Base-by-base conservation (phyloP, 768 basidiomycete species). In the Roridomyces roridus region DNA sequence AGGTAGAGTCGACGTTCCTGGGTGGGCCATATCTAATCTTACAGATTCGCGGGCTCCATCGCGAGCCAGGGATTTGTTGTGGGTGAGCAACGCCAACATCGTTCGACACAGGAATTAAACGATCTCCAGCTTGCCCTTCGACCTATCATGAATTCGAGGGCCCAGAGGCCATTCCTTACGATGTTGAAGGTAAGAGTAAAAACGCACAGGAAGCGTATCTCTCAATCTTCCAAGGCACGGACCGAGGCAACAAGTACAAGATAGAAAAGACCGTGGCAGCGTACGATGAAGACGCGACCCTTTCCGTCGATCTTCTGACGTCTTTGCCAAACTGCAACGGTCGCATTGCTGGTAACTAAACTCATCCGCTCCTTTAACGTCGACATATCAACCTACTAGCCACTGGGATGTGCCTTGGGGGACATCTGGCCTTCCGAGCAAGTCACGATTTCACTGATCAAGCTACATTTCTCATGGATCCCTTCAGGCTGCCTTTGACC, bases 241-340 rank as follows among this genome's bases (percentile, higher is more conserved):
- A 96, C 69, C 75, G 89, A 60, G 96, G 96, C n/a, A 98, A 98
- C 75, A 82, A 77, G 63, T 96, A 90, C 81, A 98, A 98, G 83
- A 93, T 84, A 49, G 90, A 95, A 75, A 98, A 98, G 79, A 83
- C 85, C 31, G 75, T 98, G 1, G 83, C 83, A 43, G 94, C 90
- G 1, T 98, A 95, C 60, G 90, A 98, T 60, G 93, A 96, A 88
- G 96, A 98, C 69, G 87, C 89, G 0, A 88, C 80, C 0, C 79
- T 92, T 17, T 73, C 92, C 0, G 73, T 96, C 51, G 92, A 97
- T 68, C 75, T 96, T 8, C 78, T 98, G 20, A 67, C 69, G 28
- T 85, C 86, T 0, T 77, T 91, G 58, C 77, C 79, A 14, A 96
- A 92, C 68, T 98, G 96, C 75, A 96, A 89, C 65, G 96, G 96